These are phyloP conservation scores for Pseudogymnoascus sp. DNA, from an alignment of 2,329 filamentous ascomycete species.

Conservation along the genomic window DNA sequence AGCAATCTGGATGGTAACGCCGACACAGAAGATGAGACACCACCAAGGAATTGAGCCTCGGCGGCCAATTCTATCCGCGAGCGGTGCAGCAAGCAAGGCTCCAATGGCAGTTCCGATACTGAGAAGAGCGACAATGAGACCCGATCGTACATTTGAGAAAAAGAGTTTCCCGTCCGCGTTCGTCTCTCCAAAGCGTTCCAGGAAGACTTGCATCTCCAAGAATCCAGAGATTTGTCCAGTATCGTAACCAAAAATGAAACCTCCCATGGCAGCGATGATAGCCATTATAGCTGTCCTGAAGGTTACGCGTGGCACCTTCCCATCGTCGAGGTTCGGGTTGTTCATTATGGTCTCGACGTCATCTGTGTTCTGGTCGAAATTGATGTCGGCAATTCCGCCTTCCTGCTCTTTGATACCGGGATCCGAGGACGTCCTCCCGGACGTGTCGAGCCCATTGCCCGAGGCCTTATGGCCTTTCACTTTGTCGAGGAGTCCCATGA, in stretches of 20 bases:
- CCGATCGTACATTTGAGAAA: conserved; percentile 56
- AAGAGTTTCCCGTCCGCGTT: conserved; percentile 25
- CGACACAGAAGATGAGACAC: conserved; percentile 56
- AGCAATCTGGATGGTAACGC: conserved; percentile 61
- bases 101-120: conserved; percentile 48
- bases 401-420: conserved; percentile 1
- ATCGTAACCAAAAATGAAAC: conserved; percentile 32
- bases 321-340: conserved; percentile 10
- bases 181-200: conserved; percentile 45
- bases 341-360: not conserved
- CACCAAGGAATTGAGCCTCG: conserved; percentile 45
- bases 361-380: not conserved
- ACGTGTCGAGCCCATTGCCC: conserved; percentile 2
- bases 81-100: conserved; percentile 49
- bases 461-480: not conserved
- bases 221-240: conserved; percentile 47
- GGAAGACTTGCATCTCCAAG: conserved; percentile 54
- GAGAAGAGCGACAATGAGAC: conserved; percentile 46
- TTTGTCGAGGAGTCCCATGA: conserved; percentile 12
- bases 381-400: not conserved
- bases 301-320: conserved; percentile 4
- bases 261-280: conserved; percentile 25
- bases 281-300: conserved; percentile 12
- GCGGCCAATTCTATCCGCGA: conserved; percentile 58
- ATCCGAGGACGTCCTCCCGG: not conserved